Evolutionary conservation across 148 eudicot genomes (phyloP).

Genomic region (Camellia lanceoleosa): DNA sequence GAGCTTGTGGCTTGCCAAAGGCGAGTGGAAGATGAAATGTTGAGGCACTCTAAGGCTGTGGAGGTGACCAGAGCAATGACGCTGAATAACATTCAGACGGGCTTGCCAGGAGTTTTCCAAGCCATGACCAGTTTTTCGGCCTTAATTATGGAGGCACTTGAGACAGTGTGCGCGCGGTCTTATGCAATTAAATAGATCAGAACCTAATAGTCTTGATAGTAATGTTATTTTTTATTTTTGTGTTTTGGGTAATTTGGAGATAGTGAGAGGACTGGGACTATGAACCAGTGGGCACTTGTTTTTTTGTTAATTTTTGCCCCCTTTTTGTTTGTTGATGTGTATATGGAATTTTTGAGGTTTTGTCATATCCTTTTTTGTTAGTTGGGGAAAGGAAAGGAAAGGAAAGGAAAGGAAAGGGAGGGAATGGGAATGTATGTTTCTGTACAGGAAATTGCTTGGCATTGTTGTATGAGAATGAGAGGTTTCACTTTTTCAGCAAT

Average conservation of each 20-base stretch:
- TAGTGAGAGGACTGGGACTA: constrained; percentile 28
- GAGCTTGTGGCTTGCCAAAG: constrained; percentile 81
- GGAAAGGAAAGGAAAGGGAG: neutral
- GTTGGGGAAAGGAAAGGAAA: neutral
- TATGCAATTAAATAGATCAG: constrained; percentile 59
- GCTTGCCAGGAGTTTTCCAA: constrained; percentile 93
- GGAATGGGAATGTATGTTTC: constrained; percentile 15
- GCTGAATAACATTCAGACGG: constrained; percentile 85
- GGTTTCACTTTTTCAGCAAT: constrained; percentile 15
- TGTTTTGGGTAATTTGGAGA: constrained; percentile 29
- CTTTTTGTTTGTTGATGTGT: constrained; percentile 22
- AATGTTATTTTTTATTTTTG: constrained; percentile 3
- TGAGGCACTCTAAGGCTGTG: constrained; percentile 80
- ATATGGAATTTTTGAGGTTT: constrained; percentile 42
- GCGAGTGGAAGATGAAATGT: constrained; percentile 83
- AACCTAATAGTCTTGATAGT: neutral
- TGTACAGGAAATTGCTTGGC: constrained; percentile 41
- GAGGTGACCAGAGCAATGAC: constrained; percentile 97
- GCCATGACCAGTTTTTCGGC: constrained; percentile 91
- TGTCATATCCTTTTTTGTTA: constrained; percentile 2
- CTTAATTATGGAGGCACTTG: constrained; percentile 65
- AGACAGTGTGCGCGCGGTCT: constrained; percentile 71
- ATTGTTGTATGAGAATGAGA: constrained; percentile 31
- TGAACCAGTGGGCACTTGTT: constrained; percentile 13
- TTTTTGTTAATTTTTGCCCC: constrained; percentile 1